phyloP scores from a whole-genome alignment of 192 early-diverging fungal species.

The Lobosporangium transversale region DNA sequence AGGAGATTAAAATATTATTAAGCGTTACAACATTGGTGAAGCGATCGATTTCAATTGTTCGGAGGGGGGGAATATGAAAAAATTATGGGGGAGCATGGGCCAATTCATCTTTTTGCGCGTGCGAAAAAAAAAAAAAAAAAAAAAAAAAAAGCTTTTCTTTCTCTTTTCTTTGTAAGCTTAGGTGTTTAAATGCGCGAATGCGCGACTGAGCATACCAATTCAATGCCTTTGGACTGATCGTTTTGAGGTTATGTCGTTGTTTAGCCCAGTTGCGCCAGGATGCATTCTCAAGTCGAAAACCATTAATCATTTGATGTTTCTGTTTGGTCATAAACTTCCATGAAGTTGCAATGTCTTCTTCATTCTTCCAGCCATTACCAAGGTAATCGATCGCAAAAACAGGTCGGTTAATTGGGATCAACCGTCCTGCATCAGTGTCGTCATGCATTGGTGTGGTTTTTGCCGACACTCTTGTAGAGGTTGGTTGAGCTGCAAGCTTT shows the following conservation, averaged over 20 bases:
- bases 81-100: neutral
- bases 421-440: conserved; percentile 40
- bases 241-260: conserved; percentile 62
- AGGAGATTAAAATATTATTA: neutral
- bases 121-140: neutral
- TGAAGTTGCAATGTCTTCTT: conserved; percentile 67
- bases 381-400: conserved; percentile 68
- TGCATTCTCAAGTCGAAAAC: conserved; percentile 70
- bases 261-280: conserved; percentile 80
- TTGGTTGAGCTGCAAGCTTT: neutral
- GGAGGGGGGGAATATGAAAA: neutral
- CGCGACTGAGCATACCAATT: conserved; percentile 61
- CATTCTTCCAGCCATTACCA: conserved; percentile 62
- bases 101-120: neutral
- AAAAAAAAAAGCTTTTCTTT: conserved; percentile 2
- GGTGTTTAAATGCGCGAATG: neutral
- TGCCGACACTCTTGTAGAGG: conserved; percentile 6
- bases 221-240: conserved; percentile 62
- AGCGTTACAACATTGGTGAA: too few relatives aligned
- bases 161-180: neutral
- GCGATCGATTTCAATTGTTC: neutral
- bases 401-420: conserved; percentile 45
- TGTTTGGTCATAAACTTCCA: conserved; percentile 73
- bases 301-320: conserved; percentile 67
- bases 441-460: conserved; percentile 49